Evolutionary conservation across 169 alveolate species (phyloP).

Genomic region (Cryptosporidium sp.): DNA sequence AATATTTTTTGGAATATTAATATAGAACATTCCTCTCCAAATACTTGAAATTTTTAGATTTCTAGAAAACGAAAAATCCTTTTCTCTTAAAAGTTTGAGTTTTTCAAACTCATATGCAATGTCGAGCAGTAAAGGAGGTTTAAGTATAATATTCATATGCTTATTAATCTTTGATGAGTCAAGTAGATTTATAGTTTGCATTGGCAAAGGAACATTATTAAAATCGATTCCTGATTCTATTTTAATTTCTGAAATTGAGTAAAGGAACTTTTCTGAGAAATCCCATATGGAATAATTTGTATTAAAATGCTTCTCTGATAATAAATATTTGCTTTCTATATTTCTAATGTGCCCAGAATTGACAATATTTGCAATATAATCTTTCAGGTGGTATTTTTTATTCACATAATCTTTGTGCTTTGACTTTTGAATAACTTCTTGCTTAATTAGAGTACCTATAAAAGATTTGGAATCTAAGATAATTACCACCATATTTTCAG

Average conservation of each 20-base stretch:
- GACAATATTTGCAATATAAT: background rate
- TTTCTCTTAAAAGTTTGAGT: background rate
- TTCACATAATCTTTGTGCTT: background rate
- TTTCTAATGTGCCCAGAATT: background rate
- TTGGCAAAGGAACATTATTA: background rate
- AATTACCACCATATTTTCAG: slow-evolving; percentile 9
- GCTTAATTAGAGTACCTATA: background rate
- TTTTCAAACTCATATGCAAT: slow-evolving; percentile 55
- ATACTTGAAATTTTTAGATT: slow-evolving; percentile 26
- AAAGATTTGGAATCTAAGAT: background rate
- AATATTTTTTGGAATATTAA: background rate
- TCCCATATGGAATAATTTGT: slow-evolving; percentile 58
- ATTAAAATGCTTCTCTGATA: slow-evolving; percentile 12
- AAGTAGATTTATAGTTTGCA: background rate
- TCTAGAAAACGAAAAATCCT: background rate
- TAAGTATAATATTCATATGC: background rate
- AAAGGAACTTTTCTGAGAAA: background rate
- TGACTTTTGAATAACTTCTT: slow-evolving; percentile 2
- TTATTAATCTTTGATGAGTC: background rate
- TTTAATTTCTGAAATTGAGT: background rate
- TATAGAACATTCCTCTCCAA: slow-evolving; percentile 49
- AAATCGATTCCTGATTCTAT: slow-evolving; percentile 9
- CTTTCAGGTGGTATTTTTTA: background rate
- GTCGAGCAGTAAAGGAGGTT: slow-evolving; percentile 44
- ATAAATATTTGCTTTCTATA: background rate